Conservation (phyloP, 2,329 filamentous ascomycete species). For the Aspergillus brasiliensis region DNA sequence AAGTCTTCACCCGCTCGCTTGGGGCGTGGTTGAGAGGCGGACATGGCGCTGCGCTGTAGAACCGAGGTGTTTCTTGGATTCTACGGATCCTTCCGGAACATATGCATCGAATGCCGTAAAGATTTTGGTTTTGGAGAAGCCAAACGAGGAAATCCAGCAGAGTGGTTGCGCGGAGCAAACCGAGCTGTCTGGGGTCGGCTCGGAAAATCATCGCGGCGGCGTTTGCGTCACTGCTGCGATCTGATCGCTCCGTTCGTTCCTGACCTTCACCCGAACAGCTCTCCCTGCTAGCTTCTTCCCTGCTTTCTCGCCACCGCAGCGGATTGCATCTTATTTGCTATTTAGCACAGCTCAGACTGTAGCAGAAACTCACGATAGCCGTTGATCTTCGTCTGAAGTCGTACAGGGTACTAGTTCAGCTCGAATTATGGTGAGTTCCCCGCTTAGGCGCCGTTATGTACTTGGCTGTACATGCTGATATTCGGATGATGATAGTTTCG, state of each 20-base stretch:
- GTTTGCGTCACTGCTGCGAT: constrained; percentile 41
- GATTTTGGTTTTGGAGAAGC: not conserved
- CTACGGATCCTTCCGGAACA: not conserved
- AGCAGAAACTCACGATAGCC: not conserved
- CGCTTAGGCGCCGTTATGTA: not conserved
- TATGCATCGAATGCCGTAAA: not conserved
- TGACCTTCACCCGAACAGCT: constrained; percentile 7
- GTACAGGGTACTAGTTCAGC: not conserved
- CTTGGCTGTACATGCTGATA: not conserved
- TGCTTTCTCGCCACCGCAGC: not conserved
- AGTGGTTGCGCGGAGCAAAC: not conserved
- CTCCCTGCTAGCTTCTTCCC: not conserved
- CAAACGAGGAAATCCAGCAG: not conserved
- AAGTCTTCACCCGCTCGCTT: constrained; percentile 84
- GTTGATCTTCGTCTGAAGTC: not conserved
- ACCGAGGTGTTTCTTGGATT: not conserved
- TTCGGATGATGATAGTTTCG: constrained; percentile 42
- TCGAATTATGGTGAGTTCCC: constrained; percentile 29
- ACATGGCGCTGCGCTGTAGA: constrained; percentile 43
- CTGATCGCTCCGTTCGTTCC: constrained; percentile 15
- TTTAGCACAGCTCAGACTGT: not conserved
- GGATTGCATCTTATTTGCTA: not conserved
- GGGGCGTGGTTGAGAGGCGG: constrained; percentile 69
- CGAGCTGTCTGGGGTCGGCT: constrained; percentile 36
- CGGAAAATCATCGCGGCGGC: constrained; percentile 44